A percentile compares a stretch with the other conserved stretches of the same genome.
Evolutionary conservation across 2,329 filamentous ascomycete genomes (phyloP).

Genomic region (Colletotrichum godetiae): DNA sequence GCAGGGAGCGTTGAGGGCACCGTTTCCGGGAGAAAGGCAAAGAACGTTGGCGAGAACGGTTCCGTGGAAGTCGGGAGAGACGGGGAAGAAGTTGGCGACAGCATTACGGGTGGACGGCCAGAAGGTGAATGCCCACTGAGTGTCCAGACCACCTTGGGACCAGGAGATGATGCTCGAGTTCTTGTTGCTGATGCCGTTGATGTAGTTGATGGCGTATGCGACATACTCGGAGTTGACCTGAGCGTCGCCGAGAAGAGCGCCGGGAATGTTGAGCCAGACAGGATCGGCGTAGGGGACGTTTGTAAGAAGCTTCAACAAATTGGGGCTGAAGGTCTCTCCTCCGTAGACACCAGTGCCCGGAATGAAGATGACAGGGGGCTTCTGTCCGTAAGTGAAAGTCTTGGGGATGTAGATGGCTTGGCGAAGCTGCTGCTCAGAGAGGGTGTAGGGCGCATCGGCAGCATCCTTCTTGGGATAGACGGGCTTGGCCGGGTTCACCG

Average conservation of each 20-base stretch:
- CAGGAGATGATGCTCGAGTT: conserved; percentile 60
- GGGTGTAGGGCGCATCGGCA: conserved; percentile 59
- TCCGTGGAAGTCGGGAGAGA: conserved; percentile 61
- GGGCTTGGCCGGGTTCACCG: conserved; percentile 14
- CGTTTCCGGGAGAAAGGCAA: conserved; percentile 14
- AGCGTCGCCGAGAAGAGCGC: conserved; percentile 56
- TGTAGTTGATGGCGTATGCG: conserved; percentile 69
- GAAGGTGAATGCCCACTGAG: conserved; percentile 69
- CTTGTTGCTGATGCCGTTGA: conserved; percentile 51
- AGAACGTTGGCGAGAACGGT: conserved; percentile 37
- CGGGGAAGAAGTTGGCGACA: conserved; percentile 61
- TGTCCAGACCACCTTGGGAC: conserved; percentile 65
- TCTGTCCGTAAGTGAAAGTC: conserved; percentile 57
- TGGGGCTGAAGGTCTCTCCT: conserved; percentile 55
- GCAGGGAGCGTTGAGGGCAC: conserved; percentile 29
- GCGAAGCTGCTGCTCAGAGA: conserved; percentile 58
- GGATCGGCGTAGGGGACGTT: conserved; percentile 56
- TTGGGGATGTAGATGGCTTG: conserved; percentile 63
- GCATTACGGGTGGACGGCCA: conserved; percentile 60
- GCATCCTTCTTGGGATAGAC: conserved; percentile 50
- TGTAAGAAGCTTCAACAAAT: conserved; percentile 60
- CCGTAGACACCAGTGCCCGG: conserved; percentile 64
- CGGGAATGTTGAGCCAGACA: conserved; percentile 67
- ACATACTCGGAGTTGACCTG: conserved; percentile 66
- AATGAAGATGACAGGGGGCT: conserved; percentile 62